A percentile compares a stretch with the other conserved stretches of the same genome.
Conservation (phyloP, 164 flowering plant species). For the Stephania yunnanensis region DNA sequence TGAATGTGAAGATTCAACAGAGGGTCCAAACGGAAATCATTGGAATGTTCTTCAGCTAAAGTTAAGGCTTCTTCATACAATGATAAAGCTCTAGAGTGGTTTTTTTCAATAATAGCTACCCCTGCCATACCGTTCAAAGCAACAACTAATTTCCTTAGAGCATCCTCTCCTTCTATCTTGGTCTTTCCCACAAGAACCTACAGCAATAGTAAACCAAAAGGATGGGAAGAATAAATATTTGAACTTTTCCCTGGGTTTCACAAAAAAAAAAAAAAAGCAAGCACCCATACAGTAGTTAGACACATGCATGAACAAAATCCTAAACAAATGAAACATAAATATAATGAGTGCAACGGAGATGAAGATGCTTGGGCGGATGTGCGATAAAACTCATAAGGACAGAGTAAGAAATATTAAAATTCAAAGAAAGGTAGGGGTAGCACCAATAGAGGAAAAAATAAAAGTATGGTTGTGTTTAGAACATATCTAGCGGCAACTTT, state of each 20-base stretch:
- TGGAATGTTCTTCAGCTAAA: slow-evolving; percentile 54
- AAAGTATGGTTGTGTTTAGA: too few species aligned
- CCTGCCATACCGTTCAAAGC: slow-evolving; percentile 95
- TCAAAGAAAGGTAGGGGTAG: too few species aligned
- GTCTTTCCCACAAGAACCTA: slow-evolving; percentile 87
- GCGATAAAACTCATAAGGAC: too few species aligned
- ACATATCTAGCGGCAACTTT: too few species aligned
- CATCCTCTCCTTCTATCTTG: slow-evolving; percentile 90
- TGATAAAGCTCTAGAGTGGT: slow-evolving; percentile 46
- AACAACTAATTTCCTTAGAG: slow-evolving; percentile 67
- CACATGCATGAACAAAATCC: not conserved
- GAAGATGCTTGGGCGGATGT: too few species aligned
- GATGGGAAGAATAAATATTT: not conserved
- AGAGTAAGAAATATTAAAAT: too few species aligned
- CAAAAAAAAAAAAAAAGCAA: not conserved
- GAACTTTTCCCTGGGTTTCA: not conserved
- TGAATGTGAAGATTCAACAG: slow-evolving; percentile 75
- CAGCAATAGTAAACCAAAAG: slow-evolving; percentile 16
- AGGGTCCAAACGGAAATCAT: slow-evolving; percentile 87
- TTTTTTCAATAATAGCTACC: slow-evolving; percentile 59
- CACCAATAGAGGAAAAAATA: too few species aligned
- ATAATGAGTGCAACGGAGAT: too few species aligned
- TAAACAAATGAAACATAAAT: too few species aligned
- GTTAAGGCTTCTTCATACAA: slow-evolving; percentile 70
- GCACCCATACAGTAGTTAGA: not conserved